Evolutionary conservation across 176 grass and related monocot species (phyloP), one percentile per base, ranked within the genome.

Genomic region (Thalia dealbata): DNA sequence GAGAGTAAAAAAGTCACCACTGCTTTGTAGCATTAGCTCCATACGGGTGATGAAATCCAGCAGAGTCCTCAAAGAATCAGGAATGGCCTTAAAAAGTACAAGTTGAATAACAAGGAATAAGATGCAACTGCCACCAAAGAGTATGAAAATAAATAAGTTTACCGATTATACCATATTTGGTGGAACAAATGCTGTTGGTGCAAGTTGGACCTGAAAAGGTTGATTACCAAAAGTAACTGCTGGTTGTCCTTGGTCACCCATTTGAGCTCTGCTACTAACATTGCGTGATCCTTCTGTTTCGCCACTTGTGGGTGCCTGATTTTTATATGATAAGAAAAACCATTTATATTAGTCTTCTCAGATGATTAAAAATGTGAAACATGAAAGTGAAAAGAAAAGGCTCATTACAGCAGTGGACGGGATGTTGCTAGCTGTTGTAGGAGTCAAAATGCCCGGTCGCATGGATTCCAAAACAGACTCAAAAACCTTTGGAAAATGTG

Each of bases 11-110:
- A 72, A 64, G 22, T 70, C 84, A 97, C 93, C 85, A 76, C 83
- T 84, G 59, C 79, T 92, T 81, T 78, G 89, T 76, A 97, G 71
- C 46, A 80, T 81, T 75, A 73, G 74, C 12, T 91, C 89, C 87
- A 97, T 84, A 32, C 69, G 87, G 69, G 86, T 82, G 32, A 92
- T 88, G 73, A 90, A 97, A 77, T 86, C 93, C 16, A 69, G 76
- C 59, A 92, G 82, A 73, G 85, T 90, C 48, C 28, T 88, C 66
- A 97, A 30, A 73, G 93, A 87, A 90, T 97, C 87, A 60, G 93
- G 89, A 88, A 97, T 82, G 63, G 88, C 76, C 93, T 97, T 72
- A 65, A 30, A 72, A n/a, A n/a, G n/a, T 54, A 11, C 70, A 75
- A 79, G 78, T 19, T 54, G 60, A 71, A 69, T 56, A 21, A 28